Evolutionary conservation across 2,329 filamentous ascomycete genomes (phyloP).

Genomic region (Lithohypha guttulata): DNA sequence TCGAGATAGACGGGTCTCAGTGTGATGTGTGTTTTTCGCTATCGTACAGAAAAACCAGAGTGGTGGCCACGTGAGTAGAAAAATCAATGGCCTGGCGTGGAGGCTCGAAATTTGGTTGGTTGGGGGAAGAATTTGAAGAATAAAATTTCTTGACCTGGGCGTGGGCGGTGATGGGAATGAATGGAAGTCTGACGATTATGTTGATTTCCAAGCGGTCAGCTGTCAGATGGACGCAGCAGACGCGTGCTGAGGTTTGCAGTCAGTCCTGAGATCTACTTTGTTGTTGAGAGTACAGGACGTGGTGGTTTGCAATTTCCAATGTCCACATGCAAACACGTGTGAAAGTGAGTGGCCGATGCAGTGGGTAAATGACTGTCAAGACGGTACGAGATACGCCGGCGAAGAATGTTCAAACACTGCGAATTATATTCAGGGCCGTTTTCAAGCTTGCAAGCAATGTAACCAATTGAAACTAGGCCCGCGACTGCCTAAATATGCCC

Average conservation of each 20-base stretch:
- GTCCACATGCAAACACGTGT: slow-evolving; percentile 1
- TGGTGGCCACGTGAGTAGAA: background rate
- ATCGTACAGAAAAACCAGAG: background rate
- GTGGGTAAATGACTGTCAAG: background rate
- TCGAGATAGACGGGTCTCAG: background rate
- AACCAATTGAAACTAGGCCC: background rate
- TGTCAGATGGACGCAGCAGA: background rate
- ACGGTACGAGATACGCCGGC: background rate
- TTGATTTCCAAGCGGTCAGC: background rate
- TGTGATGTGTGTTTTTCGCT: background rate
- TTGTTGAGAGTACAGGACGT: slow-evolving; percentile 9
- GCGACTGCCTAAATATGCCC: slow-evolving; percentile 1
- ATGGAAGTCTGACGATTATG: too few relatives aligned
- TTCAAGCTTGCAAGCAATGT: background rate
- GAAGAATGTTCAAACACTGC: background rate
- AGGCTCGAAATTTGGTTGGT: background rate
- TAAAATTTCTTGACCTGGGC: background rate
- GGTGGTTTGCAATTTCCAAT: background rate
- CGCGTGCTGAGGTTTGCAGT: slow-evolving; percentile 4
- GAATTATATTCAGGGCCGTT: background rate
- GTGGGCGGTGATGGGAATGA: too few relatives aligned
- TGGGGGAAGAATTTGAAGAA: background rate
- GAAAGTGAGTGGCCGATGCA: slow-evolving; percentile 1
- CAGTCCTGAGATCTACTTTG: slow-evolving; percentile 12
- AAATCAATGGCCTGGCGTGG: slow-evolving; percentile 1